These are phyloP conservation scores for Plectosphaerella sp. DNA, from an alignment of 2,329 filamentous ascomycete species.

Conservation along the genomic window DNA sequence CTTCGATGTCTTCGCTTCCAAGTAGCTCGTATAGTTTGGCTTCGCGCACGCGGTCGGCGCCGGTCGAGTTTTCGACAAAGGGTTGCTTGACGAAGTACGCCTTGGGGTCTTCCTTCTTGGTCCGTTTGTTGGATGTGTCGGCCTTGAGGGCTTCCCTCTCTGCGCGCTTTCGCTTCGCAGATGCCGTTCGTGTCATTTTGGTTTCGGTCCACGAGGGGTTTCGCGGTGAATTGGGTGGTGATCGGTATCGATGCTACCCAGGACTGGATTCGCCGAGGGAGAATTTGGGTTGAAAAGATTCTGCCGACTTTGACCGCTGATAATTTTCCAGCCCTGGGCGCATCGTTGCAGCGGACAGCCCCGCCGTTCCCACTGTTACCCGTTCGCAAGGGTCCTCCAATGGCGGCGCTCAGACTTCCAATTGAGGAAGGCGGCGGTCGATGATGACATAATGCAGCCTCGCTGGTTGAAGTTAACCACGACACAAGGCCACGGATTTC, in stretches of 20 bases:
- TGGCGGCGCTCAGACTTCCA: too few species aligned
- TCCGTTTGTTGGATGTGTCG: conserved; percentile 11
- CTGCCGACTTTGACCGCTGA: conserved; percentile 9
- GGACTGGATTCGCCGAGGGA: background rate
- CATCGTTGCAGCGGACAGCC: background rate
- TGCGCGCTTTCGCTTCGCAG: conserved; percentile 14
- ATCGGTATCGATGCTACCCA: background rate
- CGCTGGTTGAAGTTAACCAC: too few species aligned
- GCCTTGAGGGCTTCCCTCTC: conserved; percentile 13
- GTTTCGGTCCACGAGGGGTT: background rate
- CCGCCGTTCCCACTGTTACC: conserved; percentile 8
- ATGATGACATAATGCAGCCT: too few species aligned
- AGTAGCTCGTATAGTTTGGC: conserved; percentile 57
- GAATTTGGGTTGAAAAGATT: conserved; percentile 10
- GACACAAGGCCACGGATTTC: too few species aligned
- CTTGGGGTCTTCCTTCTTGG: conserved; percentile 25
- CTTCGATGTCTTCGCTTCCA: conserved; percentile 51
- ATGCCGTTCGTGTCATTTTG: conserved; percentile 12
- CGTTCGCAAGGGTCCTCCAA: conserved; percentile 1
- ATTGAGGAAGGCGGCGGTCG: too few species aligned
- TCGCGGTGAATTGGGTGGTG: background rate
- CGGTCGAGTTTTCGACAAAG: conserved; percentile 48
- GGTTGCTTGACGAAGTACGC: conserved; percentile 26
- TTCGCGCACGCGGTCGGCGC: conserved; percentile 53
- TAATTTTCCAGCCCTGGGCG: background rate